phyloP scores from a whole-genome alignment of 257 asterid species.

The Catharanthus roseus region DNA sequence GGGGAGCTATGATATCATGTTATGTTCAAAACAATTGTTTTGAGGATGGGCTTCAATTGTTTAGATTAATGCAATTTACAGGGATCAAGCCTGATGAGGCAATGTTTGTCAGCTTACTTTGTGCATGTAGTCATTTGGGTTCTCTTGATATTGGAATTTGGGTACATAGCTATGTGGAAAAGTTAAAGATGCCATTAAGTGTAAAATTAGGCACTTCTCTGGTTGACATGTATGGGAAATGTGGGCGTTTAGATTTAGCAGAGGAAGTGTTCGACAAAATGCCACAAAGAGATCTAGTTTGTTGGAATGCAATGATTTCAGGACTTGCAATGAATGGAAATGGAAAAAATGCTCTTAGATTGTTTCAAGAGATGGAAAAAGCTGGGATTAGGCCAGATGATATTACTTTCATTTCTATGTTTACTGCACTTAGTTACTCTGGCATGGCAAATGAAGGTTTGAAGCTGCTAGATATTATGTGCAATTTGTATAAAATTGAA shows the following conservation, averaged over 20 bases:
- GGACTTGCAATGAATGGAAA: slow-evolving; percentile 66
- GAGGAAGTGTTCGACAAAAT: slow-evolving; percentile 49
- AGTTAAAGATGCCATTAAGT: slow-evolving; percentile 23
- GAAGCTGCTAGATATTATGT: slow-evolving; percentile 37
- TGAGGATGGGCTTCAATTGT: slow-evolving; percentile 62
- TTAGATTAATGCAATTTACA: slow-evolving; percentile 57
- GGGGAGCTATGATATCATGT: slow-evolving; percentile 78
- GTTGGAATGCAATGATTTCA: slow-evolving; percentile 70
- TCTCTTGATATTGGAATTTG: slow-evolving; percentile 61
- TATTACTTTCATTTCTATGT: slow-evolving; percentile 51
- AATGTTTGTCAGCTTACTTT: slow-evolving; percentile 44
- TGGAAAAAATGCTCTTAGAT: slow-evolving; percentile 37
- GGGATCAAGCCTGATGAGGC: slow-evolving; percentile 65
- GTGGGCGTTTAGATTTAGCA: slow-evolving; percentile 57
- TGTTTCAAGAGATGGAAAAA: slow-evolving; percentile 49
- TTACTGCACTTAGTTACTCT: slow-evolving; percentile 64
- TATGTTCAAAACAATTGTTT: slow-evolving; percentile 69
- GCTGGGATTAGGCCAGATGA: slow-evolving; percentile 41
- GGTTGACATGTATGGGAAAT: slow-evolving; percentile 59
- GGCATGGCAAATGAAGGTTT: slow-evolving; percentile 58
- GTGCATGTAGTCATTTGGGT: slow-evolving; percentile 68
- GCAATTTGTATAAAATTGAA: slow-evolving; percentile 42
- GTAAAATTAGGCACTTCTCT: slow-evolving; percentile 54
- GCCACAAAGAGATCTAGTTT: slow-evolving; percentile 48
- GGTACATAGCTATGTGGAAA: slow-evolving; percentile 47